Percentiles rank a stretch among this genome's conserved stretches.
phyloP scores from a whole-genome alignment of 768 basidiomycete species.

The Leccinum rimulosum region DNA sequence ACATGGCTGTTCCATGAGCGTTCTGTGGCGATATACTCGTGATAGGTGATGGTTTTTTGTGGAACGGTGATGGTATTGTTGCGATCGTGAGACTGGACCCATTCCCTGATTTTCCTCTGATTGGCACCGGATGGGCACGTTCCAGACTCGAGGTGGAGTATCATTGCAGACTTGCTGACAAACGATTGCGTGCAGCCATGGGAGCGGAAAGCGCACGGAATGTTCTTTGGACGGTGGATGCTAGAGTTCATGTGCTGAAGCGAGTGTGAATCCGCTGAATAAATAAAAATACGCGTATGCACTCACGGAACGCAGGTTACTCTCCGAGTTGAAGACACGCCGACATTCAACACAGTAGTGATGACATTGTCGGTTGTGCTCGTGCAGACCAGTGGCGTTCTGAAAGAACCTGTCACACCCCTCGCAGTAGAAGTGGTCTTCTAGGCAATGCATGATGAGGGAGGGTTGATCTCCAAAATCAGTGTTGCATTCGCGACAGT shows the following conservation, averaged over 20 bases:
- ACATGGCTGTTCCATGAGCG: slow-evolving; percentile 37
- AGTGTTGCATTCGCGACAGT: slow-evolving; percentile 49
- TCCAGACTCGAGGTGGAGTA: slow-evolving; percentile 64
- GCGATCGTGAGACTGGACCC: slow-evolving; percentile 43
- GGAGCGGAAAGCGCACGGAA: slow-evolving; percentile 37
- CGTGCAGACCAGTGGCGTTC: slow-evolving; percentile 37
- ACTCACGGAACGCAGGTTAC: slow-evolving; percentile 18
- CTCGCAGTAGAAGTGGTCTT: slow-evolving; percentile 42
- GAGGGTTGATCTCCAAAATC: slow-evolving; percentile 37
- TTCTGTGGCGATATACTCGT: slow-evolving; percentile 32
- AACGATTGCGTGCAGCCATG: slow-evolving; percentile 46
- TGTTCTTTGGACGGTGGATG: slow-evolving; percentile 38
- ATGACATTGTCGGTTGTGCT: slow-evolving; percentile 46
- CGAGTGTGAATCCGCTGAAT: background rate
- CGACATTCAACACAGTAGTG: slow-evolving; percentile 47
- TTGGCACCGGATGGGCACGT: slow-evolving; percentile 49
- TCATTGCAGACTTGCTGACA: slow-evolving; percentile 51
- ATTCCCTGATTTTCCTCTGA: slow-evolving; percentile 35
- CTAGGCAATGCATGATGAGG: slow-evolving; percentile 41
- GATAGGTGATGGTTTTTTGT: slow-evolving; percentile 42
- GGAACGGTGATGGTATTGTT: slow-evolving; percentile 55
- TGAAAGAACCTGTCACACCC: slow-evolving; percentile 43
- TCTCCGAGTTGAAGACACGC: slow-evolving; percentile 37
- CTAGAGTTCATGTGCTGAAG: slow-evolving; percentile 54
- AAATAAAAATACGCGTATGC: no score